Evolutionary conservation across 2,329 filamentous ascomycete genomes (phyloP).

Genomic region (Sporothrix sp.): DNA sequence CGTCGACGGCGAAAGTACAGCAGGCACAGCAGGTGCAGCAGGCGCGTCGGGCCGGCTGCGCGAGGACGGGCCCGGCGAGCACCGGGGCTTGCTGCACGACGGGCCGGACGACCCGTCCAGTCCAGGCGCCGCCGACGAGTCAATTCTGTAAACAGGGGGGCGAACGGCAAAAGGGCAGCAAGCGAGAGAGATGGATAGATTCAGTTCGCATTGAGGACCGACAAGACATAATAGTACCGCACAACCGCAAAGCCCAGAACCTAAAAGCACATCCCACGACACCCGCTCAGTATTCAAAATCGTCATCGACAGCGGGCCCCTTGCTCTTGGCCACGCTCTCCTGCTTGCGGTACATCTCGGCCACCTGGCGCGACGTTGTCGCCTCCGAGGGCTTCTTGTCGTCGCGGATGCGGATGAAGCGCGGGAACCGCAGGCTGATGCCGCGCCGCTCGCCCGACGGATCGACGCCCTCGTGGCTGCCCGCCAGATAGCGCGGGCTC

Average conservation of each 20-base stretch:
- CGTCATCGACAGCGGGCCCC: slow-evolving; percentile 81
- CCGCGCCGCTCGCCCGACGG: slow-evolving; percentile 52
- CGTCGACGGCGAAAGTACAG: too few species aligned
- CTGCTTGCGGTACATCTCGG: slow-evolving; percentile 95
- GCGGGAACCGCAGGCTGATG: slow-evolving; percentile 80
- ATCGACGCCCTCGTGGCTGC: slow-evolving; percentile 68
- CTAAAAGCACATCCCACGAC: background rate
- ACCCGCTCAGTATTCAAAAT: slow-evolving; percentile 78
- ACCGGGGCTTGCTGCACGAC: slow-evolving; percentile 32
- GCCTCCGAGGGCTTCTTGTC: slow-evolving; percentile 95
- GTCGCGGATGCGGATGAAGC: slow-evolving; percentile 84
- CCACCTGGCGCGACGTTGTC: slow-evolving; percentile 73
- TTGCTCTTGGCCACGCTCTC: slow-evolving; percentile 83
- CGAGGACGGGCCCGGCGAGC: slow-evolving; percentile 32
- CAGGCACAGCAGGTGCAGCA: slow-evolving; percentile 15
- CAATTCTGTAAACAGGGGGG: slow-evolving; percentile 10
- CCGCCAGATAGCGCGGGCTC: slow-evolving; percentile 88
- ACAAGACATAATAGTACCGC: background rate
- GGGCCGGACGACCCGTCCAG: slow-evolving; percentile 26
- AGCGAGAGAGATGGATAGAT: background rate
- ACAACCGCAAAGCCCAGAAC: too few species aligned
- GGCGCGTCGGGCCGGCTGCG: slow-evolving; percentile 26
- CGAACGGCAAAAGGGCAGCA: background rate
- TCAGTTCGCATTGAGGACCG: too few species aligned
- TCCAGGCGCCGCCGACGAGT: slow-evolving; percentile 13